Evolutionary conservation across 371 early-diverging fungal species (phyloP), one percentile per base, ranked within the genome.

Genomic region (Mucor sp.): DNA sequence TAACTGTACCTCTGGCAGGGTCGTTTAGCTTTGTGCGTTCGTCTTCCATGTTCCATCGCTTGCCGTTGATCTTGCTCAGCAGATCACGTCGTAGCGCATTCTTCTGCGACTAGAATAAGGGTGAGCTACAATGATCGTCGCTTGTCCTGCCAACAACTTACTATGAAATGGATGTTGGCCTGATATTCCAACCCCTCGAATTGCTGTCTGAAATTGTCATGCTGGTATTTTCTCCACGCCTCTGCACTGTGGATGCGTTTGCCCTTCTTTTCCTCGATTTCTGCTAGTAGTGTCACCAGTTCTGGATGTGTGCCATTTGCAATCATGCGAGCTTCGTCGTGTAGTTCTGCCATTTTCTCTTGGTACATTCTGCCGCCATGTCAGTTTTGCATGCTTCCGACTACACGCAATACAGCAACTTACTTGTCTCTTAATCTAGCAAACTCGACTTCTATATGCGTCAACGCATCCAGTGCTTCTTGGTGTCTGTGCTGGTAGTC

Each of bases 231-330:
- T 53, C 81, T 74, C 79, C 88, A 85, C 57, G 83, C 82, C 50
- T 83, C 87, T 27, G 88, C 86, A 15, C 79, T 77, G n/a, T 71
- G 72, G 30, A 88, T 73, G 9, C 87, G 74, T 28, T 79, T 80
- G 47, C 75, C 78, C 21, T 83, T 81, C 69, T 85, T 86, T 41
- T 83, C 80, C 69, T 85, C 86, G 60, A 88, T 88, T 39, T 85
- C 81, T 50, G 80, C 78, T 85, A 86, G 84, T 44, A 86, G 70
- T 28, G 84, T 74, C 4, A 84, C 71, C 30, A 88, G 68, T 53
- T 86, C 88, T 0, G 88, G 88, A 62, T 87, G 88, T 57, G 88
- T 85, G 6, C 88, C 88, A 63, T 81, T 75, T 5, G 84, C 83
- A 47, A 88, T 86, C 85, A 86, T 83, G 0, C 79, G 72, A 3